Evolutionary conservation across 2,329 filamentous ascomycete species (phyloP).

Genomic region (Sarocladium kiliense): DNA sequence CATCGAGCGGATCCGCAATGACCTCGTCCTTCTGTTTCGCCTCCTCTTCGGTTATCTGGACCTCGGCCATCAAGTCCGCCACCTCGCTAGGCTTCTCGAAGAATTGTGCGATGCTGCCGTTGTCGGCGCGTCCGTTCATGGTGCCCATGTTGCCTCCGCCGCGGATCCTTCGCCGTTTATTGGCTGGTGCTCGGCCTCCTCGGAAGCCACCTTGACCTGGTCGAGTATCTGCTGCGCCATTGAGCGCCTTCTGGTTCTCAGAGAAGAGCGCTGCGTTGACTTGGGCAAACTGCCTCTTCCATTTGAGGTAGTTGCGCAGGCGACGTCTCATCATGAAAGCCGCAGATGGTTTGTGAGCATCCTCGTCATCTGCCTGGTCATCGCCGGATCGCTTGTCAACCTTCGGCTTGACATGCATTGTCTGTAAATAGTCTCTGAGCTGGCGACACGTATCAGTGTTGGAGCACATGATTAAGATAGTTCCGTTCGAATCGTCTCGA

Average conservation of each 20-base stretch:
- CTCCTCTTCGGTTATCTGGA: constrained; percentile 76
- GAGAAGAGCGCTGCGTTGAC: constrained; percentile 74
- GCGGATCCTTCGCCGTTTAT: constrained; percentile 79
- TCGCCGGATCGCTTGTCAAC: constrained; percentile 26
- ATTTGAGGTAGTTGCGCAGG: constrained; percentile 78
- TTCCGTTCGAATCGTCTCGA: constrained; percentile 84
- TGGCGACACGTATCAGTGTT: constrained; percentile 83
- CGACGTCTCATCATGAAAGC: constrained; percentile 87
- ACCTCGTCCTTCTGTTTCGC: constrained; percentile 71
- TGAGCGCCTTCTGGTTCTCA: constrained; percentile 74
- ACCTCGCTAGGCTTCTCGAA: constrained; percentile 83
- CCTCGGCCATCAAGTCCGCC: constrained; percentile 73
- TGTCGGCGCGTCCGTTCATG: constrained; percentile 56
- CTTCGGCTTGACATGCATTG: constrained; percentile 70
- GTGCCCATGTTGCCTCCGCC: constrained; percentile 64
- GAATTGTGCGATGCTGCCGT: constrained; percentile 68
- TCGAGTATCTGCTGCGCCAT: constrained; percentile 57
- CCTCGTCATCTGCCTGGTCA: constrained; percentile 41
- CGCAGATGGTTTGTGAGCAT: constrained; percentile 63
- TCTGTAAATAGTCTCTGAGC: constrained; percentile 84
- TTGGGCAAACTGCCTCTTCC: constrained; percentile 85
- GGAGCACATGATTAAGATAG: constrained; percentile 91
- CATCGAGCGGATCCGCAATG: constrained; percentile 60
- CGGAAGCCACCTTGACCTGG: constrained; percentile 40
- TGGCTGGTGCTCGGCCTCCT: constrained; percentile 62